Conservation (phyloP, 2,329 filamentous ascomycete genomes). For the Arachnopeziza araneosa region DNA sequence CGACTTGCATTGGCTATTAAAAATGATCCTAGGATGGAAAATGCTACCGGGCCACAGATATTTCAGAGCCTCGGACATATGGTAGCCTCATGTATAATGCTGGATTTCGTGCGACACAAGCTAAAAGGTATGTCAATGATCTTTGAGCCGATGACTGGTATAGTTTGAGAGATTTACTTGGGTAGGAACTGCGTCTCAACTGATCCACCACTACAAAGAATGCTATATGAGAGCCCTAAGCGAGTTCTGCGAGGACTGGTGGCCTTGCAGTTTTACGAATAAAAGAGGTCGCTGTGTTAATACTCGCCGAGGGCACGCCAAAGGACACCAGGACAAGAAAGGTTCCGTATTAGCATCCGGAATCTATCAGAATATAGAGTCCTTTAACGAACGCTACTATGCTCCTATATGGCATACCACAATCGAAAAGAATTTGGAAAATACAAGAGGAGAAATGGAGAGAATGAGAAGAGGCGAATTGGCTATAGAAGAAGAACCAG, state of each 20-base stretch:
- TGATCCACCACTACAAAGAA: neutral
- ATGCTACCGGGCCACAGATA: neutral
- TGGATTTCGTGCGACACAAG: constrained; percentile 5
- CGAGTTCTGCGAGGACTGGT: neutral
- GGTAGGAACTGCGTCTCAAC: too few relatives aligned
- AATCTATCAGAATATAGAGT: neutral
- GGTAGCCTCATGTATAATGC: constrained; percentile 11
- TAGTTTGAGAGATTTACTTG: too few relatives aligned
- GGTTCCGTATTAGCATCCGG: constrained; percentile 1
- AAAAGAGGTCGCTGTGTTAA: constrained; percentile 1
- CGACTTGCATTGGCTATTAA: constrained; percentile 8
- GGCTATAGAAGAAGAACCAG: neutral
- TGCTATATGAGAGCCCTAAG: neutral
- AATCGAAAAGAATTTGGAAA: neutral
- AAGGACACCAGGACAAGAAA: constrained; percentile 8
- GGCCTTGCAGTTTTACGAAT: neutral
- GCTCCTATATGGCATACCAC: too few relatives aligned
- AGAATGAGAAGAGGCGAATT: neutral
- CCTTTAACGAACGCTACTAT: too few relatives aligned
- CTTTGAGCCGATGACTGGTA: neutral
- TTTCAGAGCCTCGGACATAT: constrained; percentile 4
- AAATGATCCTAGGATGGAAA: neutral
- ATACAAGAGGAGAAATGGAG: neutral
- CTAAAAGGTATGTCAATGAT: neutral
- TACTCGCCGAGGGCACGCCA: constrained; percentile 5